These are phyloP conservation scores for Xylaria sp. DNA, from an alignment of 495 filamentous ascomycete genomes.

Conservation along the genomic window DNA sequence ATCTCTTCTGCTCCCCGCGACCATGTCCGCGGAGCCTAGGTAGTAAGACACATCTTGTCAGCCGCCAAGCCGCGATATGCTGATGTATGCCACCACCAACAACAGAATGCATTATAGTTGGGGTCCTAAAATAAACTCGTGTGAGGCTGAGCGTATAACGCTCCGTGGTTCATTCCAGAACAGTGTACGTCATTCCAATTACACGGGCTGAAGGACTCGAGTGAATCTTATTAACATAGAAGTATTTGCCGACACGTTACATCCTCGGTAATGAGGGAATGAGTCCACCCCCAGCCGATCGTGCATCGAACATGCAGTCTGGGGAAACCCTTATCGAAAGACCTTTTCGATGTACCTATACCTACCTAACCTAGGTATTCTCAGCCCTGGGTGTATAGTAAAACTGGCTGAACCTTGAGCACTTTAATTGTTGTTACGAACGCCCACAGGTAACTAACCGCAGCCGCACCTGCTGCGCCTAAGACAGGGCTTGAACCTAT, in stretches of 20 bases:
- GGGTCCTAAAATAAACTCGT: conserved; percentile 15
- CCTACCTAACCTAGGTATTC: too few species aligned
- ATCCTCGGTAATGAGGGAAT: not conserved
- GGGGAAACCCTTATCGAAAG: not conserved
- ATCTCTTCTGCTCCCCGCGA: not conserved
- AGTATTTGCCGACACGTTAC: conserved; percentile 5
- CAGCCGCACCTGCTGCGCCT: not conserved
- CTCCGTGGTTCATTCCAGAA: conserved; percentile 1
- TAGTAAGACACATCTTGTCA: conserved; percentile 15
- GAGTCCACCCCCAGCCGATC: conserved; percentile 11
- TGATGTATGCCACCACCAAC: not conserved
- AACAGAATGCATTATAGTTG: not conserved
- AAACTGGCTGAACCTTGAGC: not conserved
- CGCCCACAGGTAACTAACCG: not conserved
- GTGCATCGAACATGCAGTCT: conserved; percentile 1
- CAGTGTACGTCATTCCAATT: not conserved
- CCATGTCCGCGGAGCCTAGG: not conserved
- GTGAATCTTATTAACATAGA: not conserved
- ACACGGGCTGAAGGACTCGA: not conserved
- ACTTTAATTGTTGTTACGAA: not conserved
- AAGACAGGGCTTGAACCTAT: not conserved
- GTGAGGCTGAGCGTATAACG: conserved; percentile 18
- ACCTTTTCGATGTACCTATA: not conserved
- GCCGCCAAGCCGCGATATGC: conserved; percentile 21
- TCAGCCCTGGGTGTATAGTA: not conserved